Conservation (phyloP, 2,329 filamentous ascomycete genomes). For the Plectosphaerella plurivora region DNA sequence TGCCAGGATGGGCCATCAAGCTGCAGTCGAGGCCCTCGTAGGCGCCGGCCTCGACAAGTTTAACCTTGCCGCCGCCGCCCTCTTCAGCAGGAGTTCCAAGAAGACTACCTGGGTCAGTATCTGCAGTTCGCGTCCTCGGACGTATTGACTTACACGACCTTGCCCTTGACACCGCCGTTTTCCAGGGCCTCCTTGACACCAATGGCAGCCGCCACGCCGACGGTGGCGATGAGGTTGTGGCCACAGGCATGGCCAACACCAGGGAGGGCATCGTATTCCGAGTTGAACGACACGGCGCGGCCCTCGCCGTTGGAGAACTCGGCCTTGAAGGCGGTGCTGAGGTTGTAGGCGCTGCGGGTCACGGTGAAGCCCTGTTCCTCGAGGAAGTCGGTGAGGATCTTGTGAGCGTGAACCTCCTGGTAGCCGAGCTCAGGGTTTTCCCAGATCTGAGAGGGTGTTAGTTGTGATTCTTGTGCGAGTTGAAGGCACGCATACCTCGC, state of each 20-base stretch:
- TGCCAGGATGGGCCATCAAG: conserved; percentile 4
- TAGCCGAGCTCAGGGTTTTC: conserved; percentile 21
- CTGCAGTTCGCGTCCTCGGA: neutral
- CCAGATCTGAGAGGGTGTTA: neutral
- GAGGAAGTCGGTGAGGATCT: conserved; percentile 31
- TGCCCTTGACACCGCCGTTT: neutral
- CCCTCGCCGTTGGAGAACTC: conserved; percentile 29
- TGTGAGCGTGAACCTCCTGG: conserved; percentile 35
- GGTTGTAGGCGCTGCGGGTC: conserved; percentile 31
- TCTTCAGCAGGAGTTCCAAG: conserved; percentile 12
- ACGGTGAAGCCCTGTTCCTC: conserved; percentile 31
- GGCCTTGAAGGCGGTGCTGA: conserved; percentile 38
- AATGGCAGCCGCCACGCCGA: conserved; percentile 26
- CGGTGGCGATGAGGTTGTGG: conserved; percentile 21
- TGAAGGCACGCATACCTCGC: neutral
- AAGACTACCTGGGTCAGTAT: conserved; percentile 27
- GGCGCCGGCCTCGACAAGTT: conserved; percentile 36
- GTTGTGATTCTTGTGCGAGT: neutral
- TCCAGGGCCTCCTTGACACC: conserved; percentile 14
- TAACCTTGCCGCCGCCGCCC: conserved; percentile 40
- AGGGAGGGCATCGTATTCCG: conserved; percentile 28
- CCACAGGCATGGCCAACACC: conserved; percentile 30
- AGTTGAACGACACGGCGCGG: conserved; percentile 35
- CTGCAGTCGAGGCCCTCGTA: conserved; percentile 26
- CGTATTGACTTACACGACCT: neutral